Evolutionary conservation across 495 filamentous ascomycete species (phyloP).

Genomic region (Penicillium egyptiacum): DNA sequence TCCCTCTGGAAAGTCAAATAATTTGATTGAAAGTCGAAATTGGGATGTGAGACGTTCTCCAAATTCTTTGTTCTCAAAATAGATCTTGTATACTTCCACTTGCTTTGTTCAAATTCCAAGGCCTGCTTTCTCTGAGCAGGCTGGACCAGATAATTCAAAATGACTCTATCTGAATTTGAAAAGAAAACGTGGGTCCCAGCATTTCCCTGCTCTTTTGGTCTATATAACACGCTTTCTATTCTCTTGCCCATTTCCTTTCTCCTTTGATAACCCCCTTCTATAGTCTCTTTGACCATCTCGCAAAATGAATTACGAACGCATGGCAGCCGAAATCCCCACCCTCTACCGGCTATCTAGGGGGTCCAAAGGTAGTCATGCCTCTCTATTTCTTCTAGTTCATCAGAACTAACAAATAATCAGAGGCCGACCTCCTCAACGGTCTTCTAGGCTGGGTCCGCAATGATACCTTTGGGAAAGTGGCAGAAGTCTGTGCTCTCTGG

Average conservation of each 20-base stretch:
- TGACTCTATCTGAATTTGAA: neutral
- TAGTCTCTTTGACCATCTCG: neutral
- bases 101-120: slow-evolving; percentile 1
- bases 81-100: slow-evolving; percentile 4
- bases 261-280: neutral
- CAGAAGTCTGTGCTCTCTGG: slow-evolving; percentile 7
- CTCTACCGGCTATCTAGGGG: neutral
- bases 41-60: neutral
- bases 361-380: neutral
- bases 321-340: slow-evolving; percentile 1
- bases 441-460: slow-evolving; percentile 12
- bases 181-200: neutral
- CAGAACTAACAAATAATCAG: neutral
- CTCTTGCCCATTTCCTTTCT: neutral
- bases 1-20: neutral
- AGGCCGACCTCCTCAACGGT: neutral
- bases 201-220: neutral
- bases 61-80: slow-evolving; percentile 10
- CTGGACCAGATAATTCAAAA: neutral
- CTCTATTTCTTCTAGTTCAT: neutral
- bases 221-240: neutral
- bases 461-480: slow-evolving; percentile 7
- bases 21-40: neutral
- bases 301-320: slow-evolving; percentile 11
- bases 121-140: neutral